phyloP scores from a whole-genome alignment of 2,329 filamentous ascomycete genomes.

The Aspergillus bombycis region DNA sequence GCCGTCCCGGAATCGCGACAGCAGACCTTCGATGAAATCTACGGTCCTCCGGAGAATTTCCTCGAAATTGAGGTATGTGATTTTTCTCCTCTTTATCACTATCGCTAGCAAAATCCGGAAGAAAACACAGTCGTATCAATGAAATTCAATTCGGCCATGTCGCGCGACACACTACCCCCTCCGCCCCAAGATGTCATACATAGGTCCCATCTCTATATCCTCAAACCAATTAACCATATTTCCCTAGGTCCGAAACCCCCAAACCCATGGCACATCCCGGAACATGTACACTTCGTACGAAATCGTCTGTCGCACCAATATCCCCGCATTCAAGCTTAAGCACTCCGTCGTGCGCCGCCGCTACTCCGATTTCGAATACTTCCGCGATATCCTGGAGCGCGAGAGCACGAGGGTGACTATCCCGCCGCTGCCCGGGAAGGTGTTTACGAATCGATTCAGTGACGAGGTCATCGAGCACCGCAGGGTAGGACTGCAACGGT shows the following conservation, averaged over 20 bases:
- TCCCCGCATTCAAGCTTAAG: slow-evolving; percentile 96
- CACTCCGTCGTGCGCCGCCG: slow-evolving; percentile 85
- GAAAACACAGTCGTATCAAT: background rate
- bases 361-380: slow-evolving; percentile 98
- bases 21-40: slow-evolving; percentile 98
- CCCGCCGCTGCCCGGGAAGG: slow-evolving; percentile 92
- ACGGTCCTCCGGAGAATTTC: slow-evolving; percentile 97
- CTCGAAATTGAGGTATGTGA: slow-evolving; percentile 84
- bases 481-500: slow-evolving; percentile 87
- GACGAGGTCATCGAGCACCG: slow-evolving; percentile 98
- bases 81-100: slow-evolving; percentile 2
- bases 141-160: background rate
- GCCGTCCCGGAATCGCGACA: slow-evolving; percentile 71
- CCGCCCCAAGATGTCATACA: background rate
- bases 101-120: background rate
- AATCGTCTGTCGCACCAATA: slow-evolving; percentile 96
- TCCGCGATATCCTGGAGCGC: slow-evolving; percentile 95
- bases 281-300: slow-evolving; percentile 99
- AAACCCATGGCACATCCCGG: slow-evolving; percentile 91
- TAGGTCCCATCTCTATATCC: background rate
- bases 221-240: background rate
- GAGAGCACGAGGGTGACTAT: slow-evolving; percentile 94
- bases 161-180: background rate
- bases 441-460: slow-evolving; percentile 96
- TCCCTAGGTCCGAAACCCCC: slow-evolving; percentile 81